phyloP scores from a whole-genome alignment of 768 basidiomycete species.

The Gloeostereum incarnatum region DNA sequence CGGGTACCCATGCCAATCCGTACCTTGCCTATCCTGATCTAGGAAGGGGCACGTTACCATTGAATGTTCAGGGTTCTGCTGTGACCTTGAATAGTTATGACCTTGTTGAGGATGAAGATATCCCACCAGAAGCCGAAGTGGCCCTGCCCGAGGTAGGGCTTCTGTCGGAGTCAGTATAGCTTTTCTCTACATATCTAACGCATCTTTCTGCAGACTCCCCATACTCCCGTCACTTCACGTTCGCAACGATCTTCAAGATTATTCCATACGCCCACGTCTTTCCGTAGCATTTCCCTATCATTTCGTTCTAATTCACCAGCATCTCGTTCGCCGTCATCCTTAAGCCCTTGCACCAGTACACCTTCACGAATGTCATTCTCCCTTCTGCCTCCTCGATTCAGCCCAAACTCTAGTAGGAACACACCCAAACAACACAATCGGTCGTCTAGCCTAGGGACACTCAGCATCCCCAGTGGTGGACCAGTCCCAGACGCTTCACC shows the following conservation, averaged over 20 bases:
- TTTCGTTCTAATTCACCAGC: conserved; percentile 12
- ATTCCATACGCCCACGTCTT: conserved; percentile 24
- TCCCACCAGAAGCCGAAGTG: conserved; percentile 24
- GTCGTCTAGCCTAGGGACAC: conserved; percentile 40
- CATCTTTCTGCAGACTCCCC: background rate
- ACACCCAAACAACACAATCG: conserved; percentile 30
- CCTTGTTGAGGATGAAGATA: conserved; percentile 41
- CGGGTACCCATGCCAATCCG: conserved; percentile 22
- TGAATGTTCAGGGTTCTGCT: conserved; percentile 17
- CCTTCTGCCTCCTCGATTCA: conserved; percentile 26
- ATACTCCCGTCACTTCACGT: conserved; percentile 10
- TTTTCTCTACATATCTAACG: conserved; percentile 1
- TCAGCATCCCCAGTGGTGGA: conserved; percentile 16
- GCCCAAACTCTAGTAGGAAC: conserved; percentile 19
- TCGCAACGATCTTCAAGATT: conserved; percentile 25
- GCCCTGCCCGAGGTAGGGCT: conserved; percentile 11
- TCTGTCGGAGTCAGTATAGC: conserved; percentile 3
- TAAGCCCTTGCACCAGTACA: conserved; percentile 26
- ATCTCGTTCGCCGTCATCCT: conserved; percentile 2
- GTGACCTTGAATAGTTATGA: conserved; percentile 35
- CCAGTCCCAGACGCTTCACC: conserved; percentile 13
- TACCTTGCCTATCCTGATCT: conserved; percentile 35
- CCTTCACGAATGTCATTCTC: conserved; percentile 36
- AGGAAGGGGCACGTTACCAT: conserved; percentile 12
- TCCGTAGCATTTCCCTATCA: conserved; percentile 17